Evolutionary conservation across 2,329 filamentous ascomycete genomes (phyloP), one percentile per base, ranked within the genome.

Genomic region (Hawksworthiomyces lignivorus): DNA sequence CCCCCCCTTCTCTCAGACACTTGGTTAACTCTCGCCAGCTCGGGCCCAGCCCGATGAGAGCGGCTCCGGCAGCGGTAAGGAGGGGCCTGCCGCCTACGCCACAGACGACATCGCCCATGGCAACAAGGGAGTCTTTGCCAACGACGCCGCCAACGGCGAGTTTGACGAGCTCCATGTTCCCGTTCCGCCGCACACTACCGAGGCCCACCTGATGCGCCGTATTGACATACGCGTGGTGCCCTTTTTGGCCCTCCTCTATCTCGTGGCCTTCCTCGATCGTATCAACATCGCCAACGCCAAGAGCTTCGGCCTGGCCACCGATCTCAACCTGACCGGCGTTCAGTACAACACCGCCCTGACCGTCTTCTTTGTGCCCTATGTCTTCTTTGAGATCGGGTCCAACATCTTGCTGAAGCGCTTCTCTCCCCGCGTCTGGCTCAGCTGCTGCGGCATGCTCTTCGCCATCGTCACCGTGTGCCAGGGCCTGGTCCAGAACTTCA

Each of bases 341-440:
- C 65, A 84, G 54, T 89, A 84, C 63, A 89, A 87, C 60, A 54
- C 51, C 4, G 48, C 81, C 2, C 68, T 89, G 47, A 83, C 82
- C 43, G 86, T 89, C 54, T 89, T 90, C 66, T 90, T 89, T 61
- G 74, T 89, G 1, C 84, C 85, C 1, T 90, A 89, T 57, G 69
- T 85, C 52, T 54, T 84, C 41, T 73, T 76, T 52, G 80, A 86
- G 64, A 84, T 89, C 43, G 82, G 81, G 0, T 82, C 78, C 50
- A 85, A 85, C 55, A 74, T 88, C 41, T 62, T 87, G 21, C 65
- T 89, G 37, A 88, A 88, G 65, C 62, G 62, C 45, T 65, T 82
- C 41, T 74, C 70, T 48, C 82, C 82, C 2, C 73, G 81, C 48
- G 63, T 84, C 36, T 87, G 82, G 85, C 69, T 94, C 19, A 80